These are phyloP conservation scores for Talaromyces sp. DNA, from an alignment of 2,329 filamentous ascomycete species.

Conservation along the genomic window DNA sequence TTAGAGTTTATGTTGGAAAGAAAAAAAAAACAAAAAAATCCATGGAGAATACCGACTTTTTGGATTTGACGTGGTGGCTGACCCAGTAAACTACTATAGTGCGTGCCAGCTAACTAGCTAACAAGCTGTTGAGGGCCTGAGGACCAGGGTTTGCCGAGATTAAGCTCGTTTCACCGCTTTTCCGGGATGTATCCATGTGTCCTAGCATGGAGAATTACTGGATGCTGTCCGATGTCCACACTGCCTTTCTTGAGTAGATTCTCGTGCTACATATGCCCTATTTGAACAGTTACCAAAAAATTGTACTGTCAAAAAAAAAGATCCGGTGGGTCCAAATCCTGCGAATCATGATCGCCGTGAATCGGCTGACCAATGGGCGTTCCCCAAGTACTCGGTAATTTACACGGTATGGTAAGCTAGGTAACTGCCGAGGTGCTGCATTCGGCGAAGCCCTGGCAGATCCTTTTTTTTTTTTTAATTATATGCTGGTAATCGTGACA, in stretches of 20 bases:
- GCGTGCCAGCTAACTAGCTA: not conserved
- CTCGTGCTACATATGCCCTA: too few species aligned
- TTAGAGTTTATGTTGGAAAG: not conserved
- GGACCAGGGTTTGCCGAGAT: not conserved
- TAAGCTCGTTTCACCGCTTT: not conserved
- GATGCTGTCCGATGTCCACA: too few species aligned
- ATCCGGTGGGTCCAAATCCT: not conserved
- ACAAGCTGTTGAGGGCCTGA: not conserved
- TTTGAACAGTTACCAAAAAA: not conserved
- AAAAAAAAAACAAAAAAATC: not conserved
- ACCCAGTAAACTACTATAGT: not conserved
- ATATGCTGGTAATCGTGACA: not conserved
- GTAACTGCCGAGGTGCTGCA: not conserved
- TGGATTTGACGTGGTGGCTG: not conserved
- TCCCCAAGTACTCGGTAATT: not conserved
- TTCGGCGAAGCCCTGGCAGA: not conserved
- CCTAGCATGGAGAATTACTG: too few species aligned
- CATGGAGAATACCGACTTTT: not conserved
- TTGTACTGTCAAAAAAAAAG: not conserved
- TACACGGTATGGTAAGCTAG: not conserved
- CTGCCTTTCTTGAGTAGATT: too few species aligned
- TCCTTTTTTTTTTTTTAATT: not conserved
- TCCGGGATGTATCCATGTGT: not conserved
- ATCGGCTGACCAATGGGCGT: not conserved
- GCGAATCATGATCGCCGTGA: not conserved